These are phyloP conservation scores for Peronospora farinosa DNA, from an alignment of 352 stramenopile genomes.

Conservation along the genomic window DNA sequence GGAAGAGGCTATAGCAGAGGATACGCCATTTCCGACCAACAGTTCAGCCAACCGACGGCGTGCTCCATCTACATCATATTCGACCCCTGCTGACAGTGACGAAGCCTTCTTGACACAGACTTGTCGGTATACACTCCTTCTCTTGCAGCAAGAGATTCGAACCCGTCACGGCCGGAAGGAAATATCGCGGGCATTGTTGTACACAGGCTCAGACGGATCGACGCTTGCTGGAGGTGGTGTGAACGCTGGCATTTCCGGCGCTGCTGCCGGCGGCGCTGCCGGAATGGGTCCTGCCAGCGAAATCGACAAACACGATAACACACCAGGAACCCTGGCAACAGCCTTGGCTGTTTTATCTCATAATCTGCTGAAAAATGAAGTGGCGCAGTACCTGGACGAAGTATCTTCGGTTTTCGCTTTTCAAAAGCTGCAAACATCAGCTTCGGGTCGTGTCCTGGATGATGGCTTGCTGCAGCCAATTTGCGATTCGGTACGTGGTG, in stretches of 20 bases:
- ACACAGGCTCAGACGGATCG: constrained; percentile 28
- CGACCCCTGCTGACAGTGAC: constrained; percentile 26
- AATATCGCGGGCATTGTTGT: constrained; percentile 56
- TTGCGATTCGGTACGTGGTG: constrained; percentile 73
- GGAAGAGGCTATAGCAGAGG: constrained; percentile 12
- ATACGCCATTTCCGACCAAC: constrained; percentile 16
- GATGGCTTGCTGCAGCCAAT: constrained; percentile 74
- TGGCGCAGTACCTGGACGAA: constrained; percentile 61
- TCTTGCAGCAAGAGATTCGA: constrained; percentile 81
- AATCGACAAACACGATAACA: constrained; percentile 35
- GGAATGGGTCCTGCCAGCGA: constrained; percentile 27
- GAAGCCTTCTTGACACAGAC: constrained; percentile 57
- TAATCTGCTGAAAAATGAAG: constrained; percentile 73
- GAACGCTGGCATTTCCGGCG: constrained; percentile 7
- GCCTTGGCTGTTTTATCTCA: constrained; percentile 67
- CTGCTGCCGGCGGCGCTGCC: constrained; percentile 13
- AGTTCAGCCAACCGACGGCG: constrained; percentile 23
- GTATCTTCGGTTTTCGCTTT: constrained; percentile 58
- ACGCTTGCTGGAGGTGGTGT: constrained; percentile 12
- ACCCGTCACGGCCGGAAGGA: constrained; percentile 68
- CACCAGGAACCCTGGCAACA: constrained; percentile 42
- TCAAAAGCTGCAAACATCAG: constrained; percentile 48
- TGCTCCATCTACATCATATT: constrained; percentile 25
- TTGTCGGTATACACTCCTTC: constrained; percentile 56
- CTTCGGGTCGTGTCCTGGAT: constrained; percentile 61